These are phyloP conservation scores for Globisporangium splendens DNA, from an alignment of 352 stramenopile species.

Conservation along the genomic window DNA sequence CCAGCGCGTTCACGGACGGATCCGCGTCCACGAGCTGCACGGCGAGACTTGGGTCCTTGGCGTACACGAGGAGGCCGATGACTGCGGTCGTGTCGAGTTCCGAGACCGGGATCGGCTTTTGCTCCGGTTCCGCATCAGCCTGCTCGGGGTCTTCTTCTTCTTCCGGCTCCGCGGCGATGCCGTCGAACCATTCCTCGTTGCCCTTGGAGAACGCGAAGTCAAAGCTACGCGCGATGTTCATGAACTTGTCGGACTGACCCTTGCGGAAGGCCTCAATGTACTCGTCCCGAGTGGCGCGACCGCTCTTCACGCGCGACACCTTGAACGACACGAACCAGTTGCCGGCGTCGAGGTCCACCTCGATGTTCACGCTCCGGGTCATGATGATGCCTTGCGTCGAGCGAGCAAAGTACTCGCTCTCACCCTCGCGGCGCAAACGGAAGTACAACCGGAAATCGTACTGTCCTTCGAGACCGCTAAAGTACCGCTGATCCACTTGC, in stretches of 20 bases:
- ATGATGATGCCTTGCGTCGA: slow-evolving; percentile 21
- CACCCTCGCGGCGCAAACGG: slow-evolving; percentile 23
- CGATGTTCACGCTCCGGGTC: slow-evolving; percentile 33
- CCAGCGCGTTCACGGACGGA: slow-evolving; percentile 14
- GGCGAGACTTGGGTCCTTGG: slow-evolving; percentile 22
- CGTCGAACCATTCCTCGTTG: slow-evolving; percentile 12
- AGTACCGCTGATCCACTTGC: slow-evolving; percentile 38
- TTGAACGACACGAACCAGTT: slow-evolving; percentile 28
- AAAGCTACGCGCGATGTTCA: slow-evolving; percentile 30
- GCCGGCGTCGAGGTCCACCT: slow-evolving; percentile 25
- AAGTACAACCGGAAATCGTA: slow-evolving; percentile 39
- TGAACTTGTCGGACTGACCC: slow-evolving; percentile 32
- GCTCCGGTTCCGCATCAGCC: too few species aligned
- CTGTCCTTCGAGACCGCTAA: slow-evolving; percentile 33
- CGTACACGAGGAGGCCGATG: slow-evolving; percentile 32
- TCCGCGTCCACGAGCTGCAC: slow-evolving; percentile 17
- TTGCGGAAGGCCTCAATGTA: slow-evolving; percentile 23
- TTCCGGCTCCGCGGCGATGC: slow-evolving; percentile 15
- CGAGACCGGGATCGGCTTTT: too few species aligned
- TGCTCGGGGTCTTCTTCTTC: too few species aligned
- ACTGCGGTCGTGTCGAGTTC: slow-evolving; percentile 22
- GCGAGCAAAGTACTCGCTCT: slow-evolving; percentile 26
- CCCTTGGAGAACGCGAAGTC: slow-evolving; percentile 28
- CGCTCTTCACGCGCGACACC: slow-evolving; percentile 19
- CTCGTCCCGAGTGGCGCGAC: slow-evolving; percentile 13